A percentile compares a stretch with the other conserved stretches of the same genome.
These are phyloP conservation scores for Colletotrichum sp. DNA, from an alignment of 2,329 filamentous ascomycete genomes.

Conservation along the genomic window DNA sequence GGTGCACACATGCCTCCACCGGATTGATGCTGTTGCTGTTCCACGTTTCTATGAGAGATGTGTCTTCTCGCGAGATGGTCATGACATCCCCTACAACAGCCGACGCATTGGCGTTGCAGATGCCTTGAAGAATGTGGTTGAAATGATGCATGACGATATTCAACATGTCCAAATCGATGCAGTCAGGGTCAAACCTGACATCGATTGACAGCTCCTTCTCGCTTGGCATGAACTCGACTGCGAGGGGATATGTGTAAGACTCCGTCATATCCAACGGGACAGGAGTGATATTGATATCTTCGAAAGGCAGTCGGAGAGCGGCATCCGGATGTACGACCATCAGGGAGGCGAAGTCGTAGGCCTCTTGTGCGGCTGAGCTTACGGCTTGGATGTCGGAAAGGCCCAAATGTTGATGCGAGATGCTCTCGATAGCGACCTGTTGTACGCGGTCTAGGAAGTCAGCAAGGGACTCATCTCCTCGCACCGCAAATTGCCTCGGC, in stretches of 20 bases:
- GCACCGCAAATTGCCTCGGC: conserved; percentile 26
- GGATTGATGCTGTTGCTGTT: not conserved
- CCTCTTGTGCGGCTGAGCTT: conserved; percentile 15
- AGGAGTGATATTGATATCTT: not conserved
- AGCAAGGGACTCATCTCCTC: not conserved
- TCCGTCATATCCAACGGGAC: not conserved
- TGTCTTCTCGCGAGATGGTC: not conserved
- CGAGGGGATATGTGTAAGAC: not conserved
- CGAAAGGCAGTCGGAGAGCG: not conserved
- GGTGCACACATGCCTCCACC: not conserved
- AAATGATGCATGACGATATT: not conserved
- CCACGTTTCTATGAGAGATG: not conserved
- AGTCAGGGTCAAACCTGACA: not conserved
- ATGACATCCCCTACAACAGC: not conserved
- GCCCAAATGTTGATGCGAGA: conserved; percentile 26
- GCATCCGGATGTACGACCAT: conserved; percentile 31
- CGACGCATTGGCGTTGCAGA: not conserved
- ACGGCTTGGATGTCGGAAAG: conserved; percentile 20
- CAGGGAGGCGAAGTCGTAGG: conserved; percentile 30
- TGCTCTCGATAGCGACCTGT: conserved; percentile 16
- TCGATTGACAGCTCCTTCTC: not conserved
- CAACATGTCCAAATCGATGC: not conserved
- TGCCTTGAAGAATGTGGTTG: not conserved
- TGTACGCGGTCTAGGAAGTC: conserved; percentile 19
- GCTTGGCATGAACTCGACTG: not conserved